Percentiles rank a stretch among this genome's conserved stretches.
phyloP scores from a whole-genome alignment of 2,329 filamentous ascomycete species.

The Venturia asperata region DNA sequence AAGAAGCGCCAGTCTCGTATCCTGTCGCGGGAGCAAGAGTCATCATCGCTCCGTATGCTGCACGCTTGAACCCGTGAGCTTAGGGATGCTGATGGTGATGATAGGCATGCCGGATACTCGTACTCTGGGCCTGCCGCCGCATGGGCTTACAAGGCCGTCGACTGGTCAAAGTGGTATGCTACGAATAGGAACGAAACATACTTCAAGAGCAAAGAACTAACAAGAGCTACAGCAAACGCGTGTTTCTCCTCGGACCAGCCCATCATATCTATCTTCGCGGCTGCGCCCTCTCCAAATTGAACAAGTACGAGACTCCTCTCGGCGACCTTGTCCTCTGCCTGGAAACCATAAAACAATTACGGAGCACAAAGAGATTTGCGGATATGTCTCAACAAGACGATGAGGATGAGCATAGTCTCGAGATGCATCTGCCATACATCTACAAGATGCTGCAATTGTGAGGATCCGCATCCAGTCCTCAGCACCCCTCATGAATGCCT shows the following conservation, averaged over 20 bases:
- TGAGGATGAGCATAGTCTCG: conserved; percentile 81
- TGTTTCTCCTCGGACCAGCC: conserved; percentile 89
- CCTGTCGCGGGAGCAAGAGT: conserved; percentile 70
- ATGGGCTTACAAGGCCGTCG: conserved; percentile 86
- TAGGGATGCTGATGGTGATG: conserved; percentile 27
- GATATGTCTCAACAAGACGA: conserved; percentile 62
- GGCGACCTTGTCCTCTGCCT: conserved; percentile 62
- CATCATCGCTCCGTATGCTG: conserved; percentile 79
- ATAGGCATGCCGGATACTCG: conserved; percentile 83
- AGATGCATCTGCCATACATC: conserved; percentile 94
- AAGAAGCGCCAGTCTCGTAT: conserved; percentile 37
- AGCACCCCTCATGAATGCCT: background rate
- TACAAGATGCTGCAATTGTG: conserved; percentile 63
- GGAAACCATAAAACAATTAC: conserved; percentile 46
- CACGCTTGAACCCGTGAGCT: conserved; percentile 21
- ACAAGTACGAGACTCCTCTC: conserved; percentile 65
- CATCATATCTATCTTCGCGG: conserved; percentile 76
- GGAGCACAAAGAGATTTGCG: conserved; percentile 50
- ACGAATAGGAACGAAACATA: background rate
- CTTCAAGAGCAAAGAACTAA: background rate
- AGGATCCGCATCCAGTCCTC: background rate
- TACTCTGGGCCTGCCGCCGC: conserved; percentile 90
- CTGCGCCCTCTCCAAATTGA: conserved; percentile 68
- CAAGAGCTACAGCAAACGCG: conserved; percentile 55
- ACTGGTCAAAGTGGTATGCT: conserved; percentile 64